Conservation (phyloP, 768 basidiomycete genomes). For the Strobilomyces dryophilus region DNA sequence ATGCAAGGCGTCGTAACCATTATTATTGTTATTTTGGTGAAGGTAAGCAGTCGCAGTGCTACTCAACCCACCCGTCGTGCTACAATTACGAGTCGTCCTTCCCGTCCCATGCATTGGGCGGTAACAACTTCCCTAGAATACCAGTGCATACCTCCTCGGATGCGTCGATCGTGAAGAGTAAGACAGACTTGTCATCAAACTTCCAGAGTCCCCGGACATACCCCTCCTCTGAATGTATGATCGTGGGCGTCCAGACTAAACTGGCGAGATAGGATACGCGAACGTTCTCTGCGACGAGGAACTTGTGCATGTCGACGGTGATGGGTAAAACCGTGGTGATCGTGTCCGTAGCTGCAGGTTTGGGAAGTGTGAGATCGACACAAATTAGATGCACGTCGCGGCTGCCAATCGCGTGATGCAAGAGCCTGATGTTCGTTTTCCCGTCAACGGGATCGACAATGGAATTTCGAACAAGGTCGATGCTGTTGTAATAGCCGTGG, state of each 20-base stretch:
- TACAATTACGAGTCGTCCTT: too few species aligned
- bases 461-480: not conserved
- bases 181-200: not conserved
- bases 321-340: not conserved
- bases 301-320: not conserved
- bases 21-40: too few species aligned
- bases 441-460: not conserved
- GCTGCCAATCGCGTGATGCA: not conserved
- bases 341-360: not conserved
- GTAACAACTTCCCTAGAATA: not conserved
- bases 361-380: not conserved
- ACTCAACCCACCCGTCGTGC: too few species aligned
- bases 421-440: not conserved
- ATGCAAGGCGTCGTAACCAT: too few species aligned
- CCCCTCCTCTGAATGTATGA: not conserved
- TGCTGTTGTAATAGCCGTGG: too few species aligned
- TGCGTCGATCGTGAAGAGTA: not conserved
- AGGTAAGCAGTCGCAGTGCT: too few species aligned
- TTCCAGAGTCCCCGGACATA: not conserved
- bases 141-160: not conserved
- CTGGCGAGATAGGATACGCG: not conserved
- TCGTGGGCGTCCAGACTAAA: accelerated
- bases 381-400: not conserved
- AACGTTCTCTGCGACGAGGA: not conserved
- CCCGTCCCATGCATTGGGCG: too few species aligned